Evolutionary conservation across 2,329 filamentous ascomycete species (phyloP).

Genomic region (Paracorniculantispora psalliotae): DNA sequence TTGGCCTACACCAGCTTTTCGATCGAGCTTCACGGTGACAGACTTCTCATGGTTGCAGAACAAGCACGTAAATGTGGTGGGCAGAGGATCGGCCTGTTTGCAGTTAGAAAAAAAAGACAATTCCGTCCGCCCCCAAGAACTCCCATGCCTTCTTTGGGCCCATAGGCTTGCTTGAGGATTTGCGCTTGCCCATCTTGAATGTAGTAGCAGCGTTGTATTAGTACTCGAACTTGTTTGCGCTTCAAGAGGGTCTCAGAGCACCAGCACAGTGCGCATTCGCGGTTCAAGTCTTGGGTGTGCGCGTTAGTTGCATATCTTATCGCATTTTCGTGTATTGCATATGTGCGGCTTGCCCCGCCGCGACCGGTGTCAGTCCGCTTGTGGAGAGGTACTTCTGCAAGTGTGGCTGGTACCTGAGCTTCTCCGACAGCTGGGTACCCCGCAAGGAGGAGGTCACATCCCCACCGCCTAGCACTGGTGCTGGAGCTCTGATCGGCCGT

Average conservation of each 20-base stretch:
- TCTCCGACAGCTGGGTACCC: neutral
- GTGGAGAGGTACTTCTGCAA: neutral
- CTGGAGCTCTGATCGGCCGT: constrained; percentile 4
- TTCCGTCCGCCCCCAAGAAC: neutral
- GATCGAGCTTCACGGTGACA: constrained; percentile 85
- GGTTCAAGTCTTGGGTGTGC: neutral
- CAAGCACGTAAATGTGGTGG: constrained; percentile 87
- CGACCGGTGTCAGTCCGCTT: neutral
- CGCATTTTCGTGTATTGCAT: constrained; percentile 1
- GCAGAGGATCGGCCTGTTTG: constrained; percentile 62
- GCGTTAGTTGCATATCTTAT: constrained; percentile 13
- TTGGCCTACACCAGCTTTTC: constrained; percentile 81
- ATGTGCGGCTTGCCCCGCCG: neutral
- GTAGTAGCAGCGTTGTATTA: neutral
- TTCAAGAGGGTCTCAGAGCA: neutral
- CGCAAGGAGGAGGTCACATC: neutral
- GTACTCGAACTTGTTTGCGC: neutral
- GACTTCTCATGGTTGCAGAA: constrained; percentile 98
- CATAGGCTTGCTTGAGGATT: constrained; percentile 75
- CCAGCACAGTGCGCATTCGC: constrained; percentile 1
- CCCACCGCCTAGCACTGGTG: neutral
- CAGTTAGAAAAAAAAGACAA: constrained; percentile 16
- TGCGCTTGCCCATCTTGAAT: constrained; percentile 75
- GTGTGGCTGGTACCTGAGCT: constrained; percentile 2
- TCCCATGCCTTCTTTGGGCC: constrained; percentile 64